Evolutionary conservation across 768 basidiomycete genomes (phyloP), one percentile per base, ranked within the genome.

Genomic region (Amanita subjunquillea): DNA sequence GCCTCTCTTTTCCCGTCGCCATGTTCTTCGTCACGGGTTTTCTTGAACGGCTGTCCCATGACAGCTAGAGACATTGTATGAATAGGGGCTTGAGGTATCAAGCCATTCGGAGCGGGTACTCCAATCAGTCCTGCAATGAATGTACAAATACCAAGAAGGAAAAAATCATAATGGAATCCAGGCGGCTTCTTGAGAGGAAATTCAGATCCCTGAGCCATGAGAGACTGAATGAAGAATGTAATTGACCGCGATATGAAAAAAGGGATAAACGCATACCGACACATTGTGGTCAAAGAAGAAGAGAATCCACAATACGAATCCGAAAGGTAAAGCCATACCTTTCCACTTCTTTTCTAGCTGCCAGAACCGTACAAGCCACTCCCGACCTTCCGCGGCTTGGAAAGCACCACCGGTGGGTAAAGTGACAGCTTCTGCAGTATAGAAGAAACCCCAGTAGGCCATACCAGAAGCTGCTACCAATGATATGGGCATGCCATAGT

Each of bases 221-320:
- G 65, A 0, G 89, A 91, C 91, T 92, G 56, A 48, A 7, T 34
- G 44, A 5, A 17, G 12, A 27, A 36, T 29, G 15, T 43, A 50
- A 22, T 15, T 45, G 7, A 10, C 5, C 7, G 8, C 15, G 7
- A 15, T 22, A 13, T 13, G 20, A 41, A 30, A 37, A 30, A 25
- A 22, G 40, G 30, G n/a, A 27, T 40, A 37, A 25, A 12, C 46
- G 68, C 85, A 59, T 63, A 90, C 89, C 44, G 91, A 93, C 50
- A 93, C 89, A 59, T 94, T 94, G 58, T 93, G 89, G 57, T 97
- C 92, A 58, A 96, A 96, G 72, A 93, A 93, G 69, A 97, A 95
- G 41, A 96, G 69, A 22, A 95, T 78, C 81, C 89, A 96, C 4
- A 98, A 72, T 20, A 92, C 72, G 39, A 93, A 66, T 2, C 93